Conservation (phyloP, 257 asterid genomes). For the Jacaranda mimosifolia region DNA sequence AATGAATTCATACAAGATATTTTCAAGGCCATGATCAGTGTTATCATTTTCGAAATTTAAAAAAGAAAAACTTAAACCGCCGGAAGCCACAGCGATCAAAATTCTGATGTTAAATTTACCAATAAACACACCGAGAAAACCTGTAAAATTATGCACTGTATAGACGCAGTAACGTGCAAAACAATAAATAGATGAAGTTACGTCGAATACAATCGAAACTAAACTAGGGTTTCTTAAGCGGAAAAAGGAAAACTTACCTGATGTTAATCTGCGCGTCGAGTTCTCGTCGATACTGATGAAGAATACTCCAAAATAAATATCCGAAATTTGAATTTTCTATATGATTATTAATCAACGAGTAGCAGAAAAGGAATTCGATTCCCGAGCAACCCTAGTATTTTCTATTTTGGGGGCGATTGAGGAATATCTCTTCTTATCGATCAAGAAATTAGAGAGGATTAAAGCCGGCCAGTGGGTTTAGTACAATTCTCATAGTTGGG, state of each 20-base stretch:
- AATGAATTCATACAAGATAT: not conserved
- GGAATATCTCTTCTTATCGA: not conserved
- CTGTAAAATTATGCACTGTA: not conserved
- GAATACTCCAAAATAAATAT: not conserved
- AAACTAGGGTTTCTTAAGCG: conserved; percentile 24
- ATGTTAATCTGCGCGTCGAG: not conserved
- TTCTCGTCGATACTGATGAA: not conserved
- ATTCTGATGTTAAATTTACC: no score
- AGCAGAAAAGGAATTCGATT: conserved; percentile 13
- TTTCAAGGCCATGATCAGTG: not conserved
- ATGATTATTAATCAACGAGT: not conserved
- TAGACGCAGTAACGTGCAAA: not conserved
- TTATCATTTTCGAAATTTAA: not conserved
- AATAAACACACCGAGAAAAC: not conserved
- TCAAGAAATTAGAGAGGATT: not conserved
- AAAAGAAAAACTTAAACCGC: not conserved
- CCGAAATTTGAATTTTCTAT: not conserved
- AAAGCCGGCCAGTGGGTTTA: not conserved
- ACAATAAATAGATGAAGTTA: not conserved
- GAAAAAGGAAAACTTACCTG: conserved; percentile 10
- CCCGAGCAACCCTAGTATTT: conserved; percentile 6
- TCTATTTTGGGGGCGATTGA: not conserved
- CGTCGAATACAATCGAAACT: not conserved
- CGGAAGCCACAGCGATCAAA: not conserved
- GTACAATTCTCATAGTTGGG: no score